These are phyloP conservation scores for Pichia thaimueangensis DNA, from an alignment of 805 yeast genomes.

Conservation along the genomic window DNA sequence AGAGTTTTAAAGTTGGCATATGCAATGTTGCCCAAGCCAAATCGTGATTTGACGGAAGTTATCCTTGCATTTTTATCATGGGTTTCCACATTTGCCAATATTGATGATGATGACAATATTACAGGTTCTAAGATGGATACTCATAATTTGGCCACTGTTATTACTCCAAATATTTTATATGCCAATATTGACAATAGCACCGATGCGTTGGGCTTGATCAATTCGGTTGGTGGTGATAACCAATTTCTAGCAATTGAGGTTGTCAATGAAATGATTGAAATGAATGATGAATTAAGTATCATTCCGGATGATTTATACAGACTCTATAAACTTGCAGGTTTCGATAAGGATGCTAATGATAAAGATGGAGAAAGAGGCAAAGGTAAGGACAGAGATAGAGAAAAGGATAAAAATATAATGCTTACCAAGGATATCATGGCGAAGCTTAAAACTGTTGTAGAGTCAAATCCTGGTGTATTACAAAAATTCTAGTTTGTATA, in stretches of 20 bases:
- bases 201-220: slow-evolving; percentile 5
- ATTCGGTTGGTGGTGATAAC: slow-evolving; percentile 45
- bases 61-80: slow-evolving; percentile 80
- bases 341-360: slow-evolving; percentile 18
- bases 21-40: slow-evolving; percentile 71
- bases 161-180: slow-evolving; percentile 85
- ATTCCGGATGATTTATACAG: slow-evolving; percentile 63
- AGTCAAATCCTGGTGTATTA: slow-evolving; percentile 23
- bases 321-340: slow-evolving; percentile 43
- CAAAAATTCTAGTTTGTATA: slow-evolving; percentile 10
- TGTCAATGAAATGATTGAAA: slow-evolving; percentile 72
- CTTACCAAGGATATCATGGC: slow-evolving; percentile 36
- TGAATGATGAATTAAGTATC: slow-evolving; percentile 72
- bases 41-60: slow-evolving; percentile 84
- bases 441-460: slow-evolving; percentile 27
- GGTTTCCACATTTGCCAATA: slow-evolving; percentile 92
- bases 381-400: slow-evolving; percentile 2
- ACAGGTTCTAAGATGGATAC: slow-evolving; percentile 93
- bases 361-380: background rate
- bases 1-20: slow-evolving; percentile 58
- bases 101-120: slow-evolving; percentile 83
- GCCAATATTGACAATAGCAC: slow-evolving; percentile 25
- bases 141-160: slow-evolving; percentile 90
- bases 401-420: slow-evolving; percentile 15
- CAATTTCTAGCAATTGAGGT: slow-evolving; percentile 90